Base-by-base conservation (phyloP, 2,329 filamentous ascomycete genomes). In the Coniochaeta pulveracea region DNA sequence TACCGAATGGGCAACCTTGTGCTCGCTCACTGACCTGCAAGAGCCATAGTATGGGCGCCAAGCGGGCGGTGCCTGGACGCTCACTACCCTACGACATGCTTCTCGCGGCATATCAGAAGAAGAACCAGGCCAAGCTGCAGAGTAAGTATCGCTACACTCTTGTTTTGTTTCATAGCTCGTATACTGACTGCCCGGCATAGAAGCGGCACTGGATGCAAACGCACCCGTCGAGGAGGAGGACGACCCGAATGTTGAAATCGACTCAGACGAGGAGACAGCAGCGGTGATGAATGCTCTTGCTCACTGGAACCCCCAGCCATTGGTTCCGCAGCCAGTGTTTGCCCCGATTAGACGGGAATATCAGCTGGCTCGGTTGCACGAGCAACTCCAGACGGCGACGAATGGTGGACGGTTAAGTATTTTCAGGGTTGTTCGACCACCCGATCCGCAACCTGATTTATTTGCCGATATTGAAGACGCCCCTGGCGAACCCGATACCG, bases 81-180 rank as follows among this genome's bases (percentile, higher is more conserved):
- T 91, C 83, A 27, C 60, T 93, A 38, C 88, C 88, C 2, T 95
- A 95, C 50, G 86, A 94, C 55, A 91, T 93, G 80, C 64, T 95
- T 24, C 68, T 95, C 23, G 78, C 82, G 10, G 80, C 81, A 6
- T 91, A 91, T 49, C 84, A 91, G 56, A 95, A 96, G 69, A 96
- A 95, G 67, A 98, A 98, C 48, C 91, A 96, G 56, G 91, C 91
- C 15, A 93, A 94, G 51, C 85, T 94, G 61, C 91, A 96, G 57
- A 93, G 85, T 88, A 67, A 60, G 80, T 70, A 21, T 26, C 23
- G 10, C 12, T 10, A 19, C 25, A 39, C 5, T 31, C 23, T 26
- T 37, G n/a, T n/a, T n/a, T n/a, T n/a, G n/a, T n/a, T n/a, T n/a
- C n/a, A n/a, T n/a, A n/a, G n/a, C n/a, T n/a, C n/a, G n/a, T n/a